phyloP scores from a whole-genome alignment of 805 yeast genomes.

The Candida mattraensis region DNA sequence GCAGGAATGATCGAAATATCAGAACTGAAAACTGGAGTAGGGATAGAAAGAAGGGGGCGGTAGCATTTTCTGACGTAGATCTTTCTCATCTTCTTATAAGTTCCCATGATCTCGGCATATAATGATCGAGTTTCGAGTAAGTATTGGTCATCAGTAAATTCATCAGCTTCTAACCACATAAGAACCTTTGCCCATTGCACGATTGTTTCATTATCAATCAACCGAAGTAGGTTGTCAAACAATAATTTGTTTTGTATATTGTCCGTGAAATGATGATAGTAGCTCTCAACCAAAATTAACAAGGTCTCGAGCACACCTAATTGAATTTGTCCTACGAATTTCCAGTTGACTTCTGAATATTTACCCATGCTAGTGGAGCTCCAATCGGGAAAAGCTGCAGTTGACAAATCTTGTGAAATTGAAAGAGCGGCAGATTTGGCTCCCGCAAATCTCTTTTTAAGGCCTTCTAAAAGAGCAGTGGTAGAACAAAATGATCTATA shows the following conservation, averaged over 20 bases:
- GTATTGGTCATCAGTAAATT: constrained; percentile 12
- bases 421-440: constrained; percentile 62
- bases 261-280: constrained; percentile 73
- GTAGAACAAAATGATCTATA: constrained; percentile 69
- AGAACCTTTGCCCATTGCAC: constrained; percentile 47
- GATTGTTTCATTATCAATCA: constrained; percentile 64
- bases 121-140: constrained; percentile 22
- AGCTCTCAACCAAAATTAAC: constrained; percentile 65
- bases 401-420: constrained; percentile 35
- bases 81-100: constrained; percentile 67
- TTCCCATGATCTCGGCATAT: constrained; percentile 33
- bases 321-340: constrained; percentile 72
- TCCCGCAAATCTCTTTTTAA: constrained; percentile 57
- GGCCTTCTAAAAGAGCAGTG: constrained; percentile 46
- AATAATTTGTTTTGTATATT: constrained; percentile 58
- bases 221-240: constrained; percentile 63
- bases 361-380: constrained; percentile 38
- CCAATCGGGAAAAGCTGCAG: constrained; percentile 54
- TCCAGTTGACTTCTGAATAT: constrained; percentile 52
- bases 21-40: constrained; percentile 41
- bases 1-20: constrained; percentile 41
- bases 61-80: constrained; percentile 68
- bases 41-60: constrained; percentile 52
- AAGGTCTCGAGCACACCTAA: constrained; percentile 78
- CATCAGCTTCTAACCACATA: constrained; percentile 24